Evolutionary conservation across 2,329 filamentous ascomycete species (phyloP), one percentile per base, ranked within the genome.

Genomic region (Hysterium pulicare): DNA sequence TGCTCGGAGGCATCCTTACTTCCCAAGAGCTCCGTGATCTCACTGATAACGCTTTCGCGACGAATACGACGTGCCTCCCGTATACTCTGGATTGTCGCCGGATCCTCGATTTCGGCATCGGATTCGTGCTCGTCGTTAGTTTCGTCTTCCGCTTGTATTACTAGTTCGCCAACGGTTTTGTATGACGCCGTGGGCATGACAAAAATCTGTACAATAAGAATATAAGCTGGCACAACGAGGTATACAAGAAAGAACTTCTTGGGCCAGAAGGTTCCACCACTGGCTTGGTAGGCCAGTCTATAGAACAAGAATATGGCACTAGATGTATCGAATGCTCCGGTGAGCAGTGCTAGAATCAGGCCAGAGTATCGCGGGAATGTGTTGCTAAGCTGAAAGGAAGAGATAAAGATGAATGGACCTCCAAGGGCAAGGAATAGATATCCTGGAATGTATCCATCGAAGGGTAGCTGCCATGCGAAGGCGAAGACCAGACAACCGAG

Each of bases 11-110:
- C 83, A 26, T 77, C 69, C 38, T 77, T 77, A 4, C 80, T 78
- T 16, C 87, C 86, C 0, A 95, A 73, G 2, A 95, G 75, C 33
- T 80, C 77, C 31, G 87, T 83, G 46, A 93, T 85, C 49, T 90
- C 84, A 24, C 79, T 78, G 20, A 84, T 79, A 33, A 86, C 75
- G 33, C 71, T 77, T 46, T 84, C 79, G 33, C 79, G 79, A 32
- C 78, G 81, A 28, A 77, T 71, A 13, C 78, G 76, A 41, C 81
- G 77, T 45, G 83, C 71, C 6, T 76, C 71, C 7, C 74, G 74
- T 4, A 71, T 68, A 20, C 70, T 70, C 10, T 69, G 67, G 2
- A 78, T 58, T 32, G 77, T 72, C 0, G 55, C 53, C 13, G 66
- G 62, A 28, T 80, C 74, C 2, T 68, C 66, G 11, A 79, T 71